Percentiles rank a stretch among this genome's conserved stretches.
phyloP scores from a whole-genome alignment of 2,329 filamentous ascomycete species.

The Xylaria polymorpha region DNA sequence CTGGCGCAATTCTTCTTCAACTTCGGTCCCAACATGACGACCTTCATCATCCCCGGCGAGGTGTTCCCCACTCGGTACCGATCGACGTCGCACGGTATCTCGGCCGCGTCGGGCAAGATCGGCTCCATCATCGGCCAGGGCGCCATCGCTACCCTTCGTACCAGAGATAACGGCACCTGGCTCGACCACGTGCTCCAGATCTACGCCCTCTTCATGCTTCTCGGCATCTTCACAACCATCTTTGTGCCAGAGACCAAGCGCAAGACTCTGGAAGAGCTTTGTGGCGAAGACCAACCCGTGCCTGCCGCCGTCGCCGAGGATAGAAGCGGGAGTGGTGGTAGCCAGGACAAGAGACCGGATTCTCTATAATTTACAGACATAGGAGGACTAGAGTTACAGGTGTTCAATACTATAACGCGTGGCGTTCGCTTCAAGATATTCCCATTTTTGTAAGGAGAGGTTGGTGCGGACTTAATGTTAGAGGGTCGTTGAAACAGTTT shows the following conservation, averaged over 20 bases:
- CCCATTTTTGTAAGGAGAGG: slow-evolving; percentile 9
- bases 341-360: slow-evolving; percentile 34
- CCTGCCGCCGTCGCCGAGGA: slow-evolving; percentile 9
- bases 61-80: slow-evolving; percentile 68
- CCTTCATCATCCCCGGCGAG: slow-evolving; percentile 68
- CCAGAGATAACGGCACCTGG: slow-evolving; percentile 68
- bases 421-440: slow-evolving; percentile 18
- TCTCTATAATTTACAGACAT: slow-evolving; percentile 21
- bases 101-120: slow-evolving; percentile 66
- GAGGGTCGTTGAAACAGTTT: neutral
- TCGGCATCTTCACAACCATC: slow-evolving; percentile 74
- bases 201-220: slow-evolving; percentile 79
- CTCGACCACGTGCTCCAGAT: slow-evolving; percentile 83
- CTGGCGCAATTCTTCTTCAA: slow-evolving; percentile 71
- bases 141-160: slow-evolving; percentile 66
- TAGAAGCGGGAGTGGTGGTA: slow-evolving; percentile 23
- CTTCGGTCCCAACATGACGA: slow-evolving; percentile 68
- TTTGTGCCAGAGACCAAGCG: slow-evolving; percentile 80
- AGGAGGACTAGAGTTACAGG: neutral
- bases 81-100: slow-evolving; percentile 68
- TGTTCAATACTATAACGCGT: neutral
- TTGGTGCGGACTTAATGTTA: slow-evolving; percentile 11
- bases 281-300: slow-evolving; percentile 50
- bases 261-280: slow-evolving; percentile 76
- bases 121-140: slow-evolving; percentile 68